Conservation (phyloP, 1,284 basidiomycete genomes). For the Cutaneotrichosporon dermatis region DNA sequence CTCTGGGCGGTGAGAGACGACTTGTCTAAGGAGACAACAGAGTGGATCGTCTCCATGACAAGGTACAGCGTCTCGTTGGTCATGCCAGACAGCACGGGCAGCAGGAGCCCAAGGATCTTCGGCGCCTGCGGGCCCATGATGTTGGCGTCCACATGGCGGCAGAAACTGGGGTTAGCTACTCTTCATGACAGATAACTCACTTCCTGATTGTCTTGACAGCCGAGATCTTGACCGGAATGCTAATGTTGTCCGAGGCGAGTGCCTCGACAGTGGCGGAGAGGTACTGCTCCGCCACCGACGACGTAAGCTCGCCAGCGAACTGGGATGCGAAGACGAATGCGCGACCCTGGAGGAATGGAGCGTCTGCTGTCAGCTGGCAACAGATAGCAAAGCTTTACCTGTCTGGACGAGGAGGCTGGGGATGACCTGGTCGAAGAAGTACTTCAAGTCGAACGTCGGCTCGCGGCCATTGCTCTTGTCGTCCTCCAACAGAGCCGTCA, state of each 20-base stretch:
- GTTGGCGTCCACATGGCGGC: constrained; percentile 52
- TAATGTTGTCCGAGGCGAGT: constrained; percentile 65
- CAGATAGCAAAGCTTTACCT: constrained; percentile 31
- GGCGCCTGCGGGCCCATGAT: constrained; percentile 62
- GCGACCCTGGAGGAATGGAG: constrained; percentile 87
- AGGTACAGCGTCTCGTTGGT: constrained; percentile 87
- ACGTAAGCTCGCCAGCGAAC: constrained; percentile 69
- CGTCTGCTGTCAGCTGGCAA: constrained; percentile 49
- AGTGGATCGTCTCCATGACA: constrained; percentile 76
- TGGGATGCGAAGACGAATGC: constrained; percentile 93
- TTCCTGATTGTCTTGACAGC: constrained; percentile 88
- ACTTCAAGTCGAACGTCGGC: constrained; percentile 70
- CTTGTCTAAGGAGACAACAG: constrained; percentile 69
- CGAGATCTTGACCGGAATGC: constrained; percentile 83
- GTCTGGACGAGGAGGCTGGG: constrained; percentile 61
- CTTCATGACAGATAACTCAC: constrained; percentile 51
- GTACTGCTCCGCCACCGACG: constrained; percentile 71
- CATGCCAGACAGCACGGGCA: constrained; percentile 73
- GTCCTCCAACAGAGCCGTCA: constrained; percentile 71
- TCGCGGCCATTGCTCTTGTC: constrained; percentile 58
- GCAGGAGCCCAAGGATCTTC: constrained; percentile 74
- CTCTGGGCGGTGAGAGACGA: constrained; percentile 63
- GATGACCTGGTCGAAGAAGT: constrained; percentile 70
- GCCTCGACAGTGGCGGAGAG: constrained; percentile 78
- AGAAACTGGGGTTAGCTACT: constrained; percentile 45